A percentile compares a stretch with the other conserved stretches of the same genome.
These are phyloP conservation scores for Sporisorium scitamineum DNA, from an alignment of 1,284 basidiomycete genomes.

Conservation along the genomic window DNA sequence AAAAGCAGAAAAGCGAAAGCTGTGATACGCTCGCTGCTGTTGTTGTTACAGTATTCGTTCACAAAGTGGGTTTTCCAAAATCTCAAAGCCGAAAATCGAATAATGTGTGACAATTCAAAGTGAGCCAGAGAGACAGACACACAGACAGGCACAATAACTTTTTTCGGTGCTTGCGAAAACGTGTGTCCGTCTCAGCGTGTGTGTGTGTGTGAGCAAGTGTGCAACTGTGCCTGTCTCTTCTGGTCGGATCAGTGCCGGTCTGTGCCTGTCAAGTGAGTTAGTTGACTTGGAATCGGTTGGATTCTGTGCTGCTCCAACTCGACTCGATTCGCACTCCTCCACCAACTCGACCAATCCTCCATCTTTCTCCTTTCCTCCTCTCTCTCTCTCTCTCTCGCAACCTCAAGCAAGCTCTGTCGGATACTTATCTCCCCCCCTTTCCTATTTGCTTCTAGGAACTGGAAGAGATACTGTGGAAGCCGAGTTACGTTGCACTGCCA, in stretches of 20 bases:
- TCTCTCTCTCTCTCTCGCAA: conserved; percentile 10
- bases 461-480: conserved; percentile 30
- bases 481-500: conserved; percentile 21
- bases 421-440: conserved; percentile 21
- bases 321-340: conserved; percentile 2
- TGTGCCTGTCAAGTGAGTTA: conserved; percentile 2
- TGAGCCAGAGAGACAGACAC: not conserved
- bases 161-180: not conserved
- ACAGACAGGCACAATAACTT: not conserved
- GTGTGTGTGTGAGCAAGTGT: not conserved
- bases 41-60: not conserved
- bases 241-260: conserved; percentile 2
- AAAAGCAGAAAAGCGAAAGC: not conserved
- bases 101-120: not conserved
- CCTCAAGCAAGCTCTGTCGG: conserved; percentile 26
- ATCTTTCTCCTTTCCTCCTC: conserved; percentile 1
- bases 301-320: not conserved
- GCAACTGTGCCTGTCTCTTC: not conserved
- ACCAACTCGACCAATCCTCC: conserved; percentile 7
- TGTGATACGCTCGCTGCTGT: not conserved
- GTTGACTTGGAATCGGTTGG: not conserved
- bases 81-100: not conserved
- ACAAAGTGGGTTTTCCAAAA: not conserved
- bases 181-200: conserved; percentile 1
- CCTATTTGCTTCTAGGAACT: not conserved